Conservation (phyloP, 1,284 basidiomycete species). For the Phellopilus nigrolimitatus region DNA sequence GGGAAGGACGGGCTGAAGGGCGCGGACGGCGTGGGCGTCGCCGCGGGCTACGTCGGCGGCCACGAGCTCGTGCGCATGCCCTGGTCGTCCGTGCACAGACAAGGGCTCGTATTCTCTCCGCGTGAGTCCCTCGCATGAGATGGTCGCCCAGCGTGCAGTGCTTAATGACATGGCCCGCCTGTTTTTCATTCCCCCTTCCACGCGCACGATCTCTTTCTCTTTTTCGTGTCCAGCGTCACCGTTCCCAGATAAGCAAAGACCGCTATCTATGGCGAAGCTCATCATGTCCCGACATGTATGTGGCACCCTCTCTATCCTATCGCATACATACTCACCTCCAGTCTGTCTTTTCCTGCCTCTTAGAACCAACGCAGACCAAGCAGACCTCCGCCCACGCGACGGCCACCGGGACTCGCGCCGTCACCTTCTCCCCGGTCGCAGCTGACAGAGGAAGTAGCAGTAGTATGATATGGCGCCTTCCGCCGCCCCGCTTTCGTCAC, state of each 20-base stretch:
- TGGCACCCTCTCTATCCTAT: conserved; percentile 13
- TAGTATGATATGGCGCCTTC: neutral
- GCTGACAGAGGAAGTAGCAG: conserved; percentile 14
- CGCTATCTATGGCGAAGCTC: conserved; percentile 34
- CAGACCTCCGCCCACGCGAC: conserved; percentile 2
- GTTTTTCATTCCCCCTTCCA: neutral
- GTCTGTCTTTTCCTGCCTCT: neutral
- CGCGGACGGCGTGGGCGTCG: conserved; percentile 22
- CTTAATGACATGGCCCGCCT: neutral
- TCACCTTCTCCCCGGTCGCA: conserved; percentile 12
- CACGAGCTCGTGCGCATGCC: conserved; percentile 30
- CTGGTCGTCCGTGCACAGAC: conserved; percentile 19
- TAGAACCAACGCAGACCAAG: conserved; percentile 9
- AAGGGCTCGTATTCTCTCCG: conserved; percentile 20
- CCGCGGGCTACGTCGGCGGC: conserved; percentile 22
- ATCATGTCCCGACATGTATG: conserved; percentile 35
- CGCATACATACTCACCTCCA: neutral
- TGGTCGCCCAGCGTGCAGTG: neutral
- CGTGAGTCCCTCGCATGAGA: conserved; percentile 17
- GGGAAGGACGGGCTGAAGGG: conserved; percentile 21
- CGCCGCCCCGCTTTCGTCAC: neutral
- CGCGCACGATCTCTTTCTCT: conserved; percentile 5
- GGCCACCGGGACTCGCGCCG: conserved; percentile 14
- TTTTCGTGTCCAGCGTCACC: conserved; percentile 22
- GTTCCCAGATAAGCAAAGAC: conserved; percentile 27